phyloP scores from a whole-genome alignment of 495 filamentous ascomycete species.

The Daldinia decipiens region DNA sequence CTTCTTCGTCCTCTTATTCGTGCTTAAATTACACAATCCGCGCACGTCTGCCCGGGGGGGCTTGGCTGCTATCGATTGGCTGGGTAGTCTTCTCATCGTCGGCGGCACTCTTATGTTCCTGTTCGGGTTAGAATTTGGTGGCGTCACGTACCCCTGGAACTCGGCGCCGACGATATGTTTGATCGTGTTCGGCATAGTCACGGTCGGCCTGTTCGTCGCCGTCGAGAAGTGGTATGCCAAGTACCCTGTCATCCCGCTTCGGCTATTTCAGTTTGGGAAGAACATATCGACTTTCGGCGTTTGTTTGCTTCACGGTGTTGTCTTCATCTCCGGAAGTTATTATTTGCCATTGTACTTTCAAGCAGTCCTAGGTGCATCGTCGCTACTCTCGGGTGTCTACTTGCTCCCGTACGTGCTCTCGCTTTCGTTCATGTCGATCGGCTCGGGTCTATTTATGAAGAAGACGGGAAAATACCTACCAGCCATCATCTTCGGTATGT shows the following conservation, averaged over 20 bases:
- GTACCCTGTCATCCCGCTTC: slow-evolving; percentile 78
- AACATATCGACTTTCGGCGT: slow-evolving; percentile 67
- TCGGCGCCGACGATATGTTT: slow-evolving; percentile 79
- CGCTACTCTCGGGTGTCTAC: slow-evolving; percentile 80
- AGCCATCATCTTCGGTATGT: slow-evolving; percentile 65
- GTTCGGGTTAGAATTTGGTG: slow-evolving; percentile 80
- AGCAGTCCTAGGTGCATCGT: slow-evolving; percentile 72
- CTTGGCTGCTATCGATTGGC: slow-evolving; percentile 77
- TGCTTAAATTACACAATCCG: slow-evolving; percentile 77
- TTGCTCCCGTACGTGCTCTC: slow-evolving; percentile 75
- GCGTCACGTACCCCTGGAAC: slow-evolving; percentile 74
- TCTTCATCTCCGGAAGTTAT: slow-evolving; percentile 76
- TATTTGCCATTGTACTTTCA: slow-evolving; percentile 81
- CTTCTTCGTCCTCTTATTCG: slow-evolving; percentile 71
- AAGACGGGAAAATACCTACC: slow-evolving; percentile 68
- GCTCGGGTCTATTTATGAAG: slow-evolving; percentile 73
- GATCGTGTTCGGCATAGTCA: slow-evolving; percentile 74
- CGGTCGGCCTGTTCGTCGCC: slow-evolving; percentile 68
- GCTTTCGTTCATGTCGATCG: slow-evolving; percentile 70
- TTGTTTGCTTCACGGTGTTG: slow-evolving; percentile 71
- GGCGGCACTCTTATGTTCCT: slow-evolving; percentile 81
- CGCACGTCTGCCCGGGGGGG: slow-evolving; percentile 73
- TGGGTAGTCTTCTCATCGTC: slow-evolving; percentile 72
- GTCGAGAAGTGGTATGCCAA: slow-evolving; percentile 75
- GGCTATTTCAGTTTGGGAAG: slow-evolving; percentile 70